Conservation (phyloP, 192 early-diverging fungal species). For the Linnemannia schmuckeri region DNA sequence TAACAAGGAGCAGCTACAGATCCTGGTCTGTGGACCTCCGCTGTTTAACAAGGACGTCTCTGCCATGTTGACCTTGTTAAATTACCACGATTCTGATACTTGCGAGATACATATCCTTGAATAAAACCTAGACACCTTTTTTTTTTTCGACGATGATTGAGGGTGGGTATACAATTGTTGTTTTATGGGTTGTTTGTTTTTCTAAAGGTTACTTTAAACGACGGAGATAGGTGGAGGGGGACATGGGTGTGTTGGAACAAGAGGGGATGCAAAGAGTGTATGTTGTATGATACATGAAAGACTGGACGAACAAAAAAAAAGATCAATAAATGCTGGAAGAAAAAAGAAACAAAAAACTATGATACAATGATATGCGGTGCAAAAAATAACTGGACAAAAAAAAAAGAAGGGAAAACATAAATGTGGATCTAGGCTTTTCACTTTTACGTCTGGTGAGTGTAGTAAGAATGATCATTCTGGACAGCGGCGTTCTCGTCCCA, state of each 20-base stretch:
- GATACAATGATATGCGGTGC: conserved; percentile 11
- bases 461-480: neutral
- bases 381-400: neutral
- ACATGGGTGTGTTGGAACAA: neutral
- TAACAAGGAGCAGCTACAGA: neutral
- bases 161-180: neutral
- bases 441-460: conserved; percentile 11
- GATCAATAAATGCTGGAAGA: neutral
- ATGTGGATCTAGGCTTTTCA: neutral
- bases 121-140: neutral
- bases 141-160: neutral
- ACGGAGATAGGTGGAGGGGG: neutral
- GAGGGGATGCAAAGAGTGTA: neutral
- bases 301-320: neutral
- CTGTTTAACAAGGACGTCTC: conserved; percentile 40
- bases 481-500: conserved; percentile 13
- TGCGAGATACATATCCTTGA: conserved; percentile 41
- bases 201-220: neutral
- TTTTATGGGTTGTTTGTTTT: neutral
- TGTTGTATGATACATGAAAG: conserved; percentile 1
- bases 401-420: neutral
- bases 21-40: conserved; percentile 47
- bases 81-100: neutral
- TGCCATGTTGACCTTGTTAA: conserved; percentile 23
- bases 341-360: too few relatives aligned